Evolutionary conservation across 176 grass and related monocot species (phyloP).

Genomic region (bread wheat (Triticum aestivum)): IWGSC_CS_RefSeq_v2.1 NC_057799.1:497564040-497564539

Average conservation of each 20-base stretch:
- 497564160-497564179: constrained; percentile 50
- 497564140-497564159: constrained; percentile 73
- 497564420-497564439: constrained; percentile 42
- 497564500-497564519: constrained; percentile 22
- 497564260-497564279: constrained; percentile 58
- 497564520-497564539: background rate
- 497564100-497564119: constrained; percentile 72
- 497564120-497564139: constrained; percentile 70
- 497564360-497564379: constrained; percentile 27
- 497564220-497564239: constrained; percentile 30
- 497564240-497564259: constrained; percentile 38
- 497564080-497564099: constrained; percentile 73
- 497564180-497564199: constrained; percentile 39
- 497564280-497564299: constrained; percentile 43
- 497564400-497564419: constrained; percentile 30
- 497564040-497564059: constrained; percentile 47
- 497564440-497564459: constrained; percentile 57
- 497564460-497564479: constrained; percentile 41
- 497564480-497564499: constrained; percentile 44
- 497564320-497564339: background rate
- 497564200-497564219: constrained; percentile 64
- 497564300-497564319: constrained; percentile 42
- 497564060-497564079: constrained; percentile 52
- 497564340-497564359: constrained; percentile 21
- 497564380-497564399: constrained; percentile 7